Conservation (phyloP, 139 green algal species). For the Bryopsis sp. region DNA sequence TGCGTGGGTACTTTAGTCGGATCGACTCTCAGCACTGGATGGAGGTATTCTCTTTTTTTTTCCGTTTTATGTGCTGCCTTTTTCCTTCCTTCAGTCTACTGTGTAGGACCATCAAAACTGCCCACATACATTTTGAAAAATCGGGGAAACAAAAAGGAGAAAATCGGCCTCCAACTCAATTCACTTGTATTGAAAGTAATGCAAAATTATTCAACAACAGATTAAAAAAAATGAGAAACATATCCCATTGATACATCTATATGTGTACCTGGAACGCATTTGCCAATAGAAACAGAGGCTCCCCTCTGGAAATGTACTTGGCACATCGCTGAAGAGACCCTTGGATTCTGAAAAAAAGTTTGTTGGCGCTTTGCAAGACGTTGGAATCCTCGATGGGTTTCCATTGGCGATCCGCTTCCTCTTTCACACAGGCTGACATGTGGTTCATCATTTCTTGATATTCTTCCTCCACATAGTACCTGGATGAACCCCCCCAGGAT, state of each 20-base stretch:
- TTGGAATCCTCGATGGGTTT: constrained; percentile 39
- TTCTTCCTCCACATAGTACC: constrained; percentile 54
- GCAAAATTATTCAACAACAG: not conserved
- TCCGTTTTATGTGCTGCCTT: too few relatives aligned
- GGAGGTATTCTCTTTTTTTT: too few relatives aligned
- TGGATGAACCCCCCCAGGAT: not conserved
- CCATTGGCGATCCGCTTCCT: constrained; percentile 72
- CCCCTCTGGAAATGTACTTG: constrained; percentile 58
- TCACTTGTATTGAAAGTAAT: too few relatives aligned
- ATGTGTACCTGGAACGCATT: constrained; percentile 27
- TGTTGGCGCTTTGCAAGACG: constrained; percentile 42
- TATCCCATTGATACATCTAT: too few relatives aligned
- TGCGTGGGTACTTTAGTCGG: too few relatives aligned
- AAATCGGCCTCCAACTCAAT: too few relatives aligned
- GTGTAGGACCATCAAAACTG: too few relatives aligned
- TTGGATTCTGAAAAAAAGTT: constrained; percentile 81
- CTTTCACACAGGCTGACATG: constrained; percentile 55
- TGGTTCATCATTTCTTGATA: constrained; percentile 52
- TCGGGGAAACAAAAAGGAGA: too few relatives aligned
- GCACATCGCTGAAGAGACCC: constrained; percentile 66
- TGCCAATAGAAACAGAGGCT: constrained; percentile 46
- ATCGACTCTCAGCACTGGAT: too few relatives aligned
- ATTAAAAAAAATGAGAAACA: not conserved
- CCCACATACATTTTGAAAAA: too few relatives aligned
- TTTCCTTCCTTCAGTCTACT: too few relatives aligned